Percentiles rank a stretch among this genome's conserved stretches.
Evolutionary conservation across 768 basidiomycete genomes (phyloP).

Genomic region (Lactarius hatsudake): DNA sequence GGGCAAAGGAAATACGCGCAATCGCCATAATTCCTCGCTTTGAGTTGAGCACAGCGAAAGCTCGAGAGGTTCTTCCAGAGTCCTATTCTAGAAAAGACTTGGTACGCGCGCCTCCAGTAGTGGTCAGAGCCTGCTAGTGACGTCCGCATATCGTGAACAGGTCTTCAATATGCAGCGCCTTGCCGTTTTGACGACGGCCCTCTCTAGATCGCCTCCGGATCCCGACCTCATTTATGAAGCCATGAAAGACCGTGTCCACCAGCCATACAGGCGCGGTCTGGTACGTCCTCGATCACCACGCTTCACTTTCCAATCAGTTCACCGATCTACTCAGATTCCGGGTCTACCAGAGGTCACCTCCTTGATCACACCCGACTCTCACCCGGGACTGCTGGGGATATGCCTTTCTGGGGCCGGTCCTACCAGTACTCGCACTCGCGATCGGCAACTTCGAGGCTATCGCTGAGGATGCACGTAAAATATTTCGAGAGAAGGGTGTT

Average conservation of each 20-base stretch:
- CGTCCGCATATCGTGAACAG: constrained; percentile 41
- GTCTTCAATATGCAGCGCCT: constrained; percentile 97
- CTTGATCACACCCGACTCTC: constrained; percentile 79
- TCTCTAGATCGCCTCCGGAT: constrained; percentile 88
- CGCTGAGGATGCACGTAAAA: constrained; percentile 71
- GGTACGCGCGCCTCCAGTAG: constrained; percentile 42
- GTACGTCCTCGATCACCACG: constrained; percentile 44
- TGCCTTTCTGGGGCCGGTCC: constrained; percentile 98
- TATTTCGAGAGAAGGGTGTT: constrained; percentile 69
- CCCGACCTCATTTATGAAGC: constrained; percentile 97
- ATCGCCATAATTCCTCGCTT: constrained; percentile 94
- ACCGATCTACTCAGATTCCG: constrained; percentile 64
- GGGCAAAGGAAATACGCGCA: constrained; percentile 82
- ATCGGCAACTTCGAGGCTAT: constrained; percentile 81
- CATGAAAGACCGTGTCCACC: constrained; percentile 98
- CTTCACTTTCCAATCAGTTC: not conserved
- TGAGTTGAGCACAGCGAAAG: constrained; percentile 94
- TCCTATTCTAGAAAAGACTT: constrained; percentile 87
- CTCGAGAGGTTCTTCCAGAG: constrained; percentile 82
- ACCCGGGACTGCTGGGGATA: constrained; percentile 94
- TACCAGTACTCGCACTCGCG: constrained; percentile 93
- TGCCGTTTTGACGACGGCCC: constrained; percentile 92
- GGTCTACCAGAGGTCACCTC: constrained; percentile 92
- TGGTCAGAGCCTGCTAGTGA: not conserved
- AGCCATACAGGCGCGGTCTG: constrained; percentile 88